These are phyloP conservation scores for Priceomyces castillae DNA, from an alignment of 805 yeast species.

Conservation along the genomic window DNA sequence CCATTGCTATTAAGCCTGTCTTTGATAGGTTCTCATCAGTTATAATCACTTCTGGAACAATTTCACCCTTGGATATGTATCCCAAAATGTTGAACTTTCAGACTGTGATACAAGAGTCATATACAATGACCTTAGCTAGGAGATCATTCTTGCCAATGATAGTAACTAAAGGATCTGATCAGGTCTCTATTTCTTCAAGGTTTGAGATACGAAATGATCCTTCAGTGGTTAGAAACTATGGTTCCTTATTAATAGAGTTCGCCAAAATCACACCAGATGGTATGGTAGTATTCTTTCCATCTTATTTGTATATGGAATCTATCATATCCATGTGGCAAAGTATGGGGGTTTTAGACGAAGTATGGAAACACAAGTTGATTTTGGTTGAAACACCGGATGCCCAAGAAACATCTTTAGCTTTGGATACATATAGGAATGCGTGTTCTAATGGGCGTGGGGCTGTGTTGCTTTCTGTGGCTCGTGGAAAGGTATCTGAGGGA, in stretches of 20 bases:
- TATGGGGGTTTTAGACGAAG: constrained; percentile 97
- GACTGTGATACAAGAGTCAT: constrained; percentile 90
- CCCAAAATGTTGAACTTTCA: constrained; percentile 94
- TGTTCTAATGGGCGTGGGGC: constrained; percentile 98
- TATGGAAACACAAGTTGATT: constrained; percentile 94
- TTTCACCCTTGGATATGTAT: constrained; percentile 97
- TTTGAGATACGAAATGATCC: constrained; percentile 98
- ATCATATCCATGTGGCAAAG: constrained; percentile 98
- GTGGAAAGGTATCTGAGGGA: constrained; percentile 98
- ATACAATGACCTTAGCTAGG: constrained; percentile 91
- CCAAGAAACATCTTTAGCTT: constrained; percentile 92
- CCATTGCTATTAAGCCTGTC: constrained; percentile 95
- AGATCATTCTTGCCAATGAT: constrained; percentile 92
- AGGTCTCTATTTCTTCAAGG: constrained; percentile 92
- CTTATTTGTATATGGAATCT: constrained; percentile 96
- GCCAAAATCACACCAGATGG: constrained; percentile 98
- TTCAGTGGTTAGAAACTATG: constrained; percentile 94
- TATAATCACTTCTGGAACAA: constrained; percentile 95
- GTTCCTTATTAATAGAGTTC: constrained; percentile 86
- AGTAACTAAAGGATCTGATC: constrained; percentile 97
- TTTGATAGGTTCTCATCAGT: constrained; percentile 91
- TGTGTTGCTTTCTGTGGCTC: constrained; percentile 90
- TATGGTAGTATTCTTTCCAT: constrained; percentile 95
- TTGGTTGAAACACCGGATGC: constrained; percentile 99
- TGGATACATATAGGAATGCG: constrained; percentile 94